phyloP scores from a whole-genome alignment of 768 basidiomycete genomes.

The Termitomyces heimii region DNA sequence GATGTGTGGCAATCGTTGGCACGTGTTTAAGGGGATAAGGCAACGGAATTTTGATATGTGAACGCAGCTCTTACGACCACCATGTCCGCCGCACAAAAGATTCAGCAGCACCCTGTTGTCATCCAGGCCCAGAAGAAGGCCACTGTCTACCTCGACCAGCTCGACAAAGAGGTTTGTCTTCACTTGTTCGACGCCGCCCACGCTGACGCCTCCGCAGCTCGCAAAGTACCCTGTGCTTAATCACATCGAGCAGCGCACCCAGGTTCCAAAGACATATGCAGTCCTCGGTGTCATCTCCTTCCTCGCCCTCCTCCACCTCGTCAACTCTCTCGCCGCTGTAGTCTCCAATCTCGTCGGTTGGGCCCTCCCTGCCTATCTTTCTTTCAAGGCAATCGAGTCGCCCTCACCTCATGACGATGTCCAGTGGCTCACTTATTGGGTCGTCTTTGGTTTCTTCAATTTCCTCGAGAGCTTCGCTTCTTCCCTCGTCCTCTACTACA shows the following conservation, averaged over 20 bases:
- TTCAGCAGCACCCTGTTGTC: constrained; percentile 85
- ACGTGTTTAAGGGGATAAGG: constrained; percentile 17
- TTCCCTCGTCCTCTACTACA: constrained; percentile 81
- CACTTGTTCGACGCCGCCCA: not conserved
- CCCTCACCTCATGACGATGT: constrained; percentile 81
- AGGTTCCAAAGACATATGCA: constrained; percentile 88
- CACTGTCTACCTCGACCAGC: constrained; percentile 75
- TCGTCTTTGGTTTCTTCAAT: constrained; percentile 91
- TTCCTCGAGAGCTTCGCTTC: constrained; percentile 86
- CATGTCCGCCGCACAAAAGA: constrained; percentile 78
- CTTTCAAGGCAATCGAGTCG: constrained; percentile 88
- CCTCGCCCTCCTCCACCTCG: constrained; percentile 67
- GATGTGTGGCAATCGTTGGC: constrained; percentile 12
- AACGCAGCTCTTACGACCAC: constrained; percentile 16
- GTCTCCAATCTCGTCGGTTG: constrained; percentile 94
- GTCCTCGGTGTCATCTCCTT: constrained; percentile 69
- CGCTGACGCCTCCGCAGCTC: constrained; percentile 38
- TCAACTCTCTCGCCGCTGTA: constrained; percentile 90
- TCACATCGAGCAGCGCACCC: constrained; percentile 83
- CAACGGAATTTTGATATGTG: constrained; percentile 16
- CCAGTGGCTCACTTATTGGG: constrained; percentile 99
- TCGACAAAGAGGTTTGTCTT: constrained; percentile 89
- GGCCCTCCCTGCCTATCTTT: constrained; percentile 92
- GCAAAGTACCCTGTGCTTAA: constrained; percentile 83
- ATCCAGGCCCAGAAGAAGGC: constrained; percentile 82